Percentiles rank a stretch among this genome's conserved stretches.
Conservation (phyloP, 805 yeast species). For the Candida anglica region DNA sequence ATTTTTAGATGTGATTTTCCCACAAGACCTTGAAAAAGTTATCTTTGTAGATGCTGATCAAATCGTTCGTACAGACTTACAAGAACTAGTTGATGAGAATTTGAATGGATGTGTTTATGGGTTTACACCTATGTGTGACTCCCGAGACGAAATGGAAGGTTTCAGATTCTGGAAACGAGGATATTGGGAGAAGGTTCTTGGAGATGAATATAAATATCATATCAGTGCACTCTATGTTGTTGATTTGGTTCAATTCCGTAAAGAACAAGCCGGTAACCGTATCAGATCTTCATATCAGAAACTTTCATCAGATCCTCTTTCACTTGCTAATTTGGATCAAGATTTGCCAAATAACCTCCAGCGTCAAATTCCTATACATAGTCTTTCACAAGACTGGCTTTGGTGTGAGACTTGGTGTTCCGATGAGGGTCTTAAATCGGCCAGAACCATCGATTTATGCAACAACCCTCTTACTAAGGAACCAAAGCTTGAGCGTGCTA, state of each 20-base stretch:
- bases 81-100: slow-evolving; percentile 64
- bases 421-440: slow-evolving; percentile 53
- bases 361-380: slow-evolving; percentile 56
- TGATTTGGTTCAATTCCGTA: slow-evolving; percentile 66
- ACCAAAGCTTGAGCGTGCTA: slow-evolving; percentile 70
- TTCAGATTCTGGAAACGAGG: slow-evolving; percentile 91
- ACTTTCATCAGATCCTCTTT: slow-evolving; percentile 72
- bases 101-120: slow-evolving; percentile 83
- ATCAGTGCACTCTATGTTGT: slow-evolving; percentile 83
- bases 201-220: slow-evolving; percentile 62
- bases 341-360: slow-evolving; percentile 92
- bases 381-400: slow-evolving; percentile 79
- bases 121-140: slow-evolving; percentile 82
- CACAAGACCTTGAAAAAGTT: slow-evolving; percentile 67
- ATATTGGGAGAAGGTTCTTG: slow-evolving; percentile 72
- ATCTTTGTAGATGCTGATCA: slow-evolving; percentile 88
- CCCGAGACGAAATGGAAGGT: slow-evolving; percentile 76
- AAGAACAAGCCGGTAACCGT: slow-evolving; percentile 69
- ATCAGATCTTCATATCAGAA: slow-evolving; percentile 82
- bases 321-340: slow-evolving; percentile 83
- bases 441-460: slow-evolving; percentile 80
- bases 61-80: slow-evolving; percentile 69
- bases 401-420: slow-evolving; percentile 96
- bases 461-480: slow-evolving; percentile 82
- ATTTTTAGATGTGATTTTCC: slow-evolving; percentile 84